Percentiles rank a stretch among this genome's conserved stretches.
These are phyloP conservation scores for Plenodomus biglobosus DNA, from an alignment of 2,329 filamentous ascomycete species.

Conservation along the genomic window DNA sequence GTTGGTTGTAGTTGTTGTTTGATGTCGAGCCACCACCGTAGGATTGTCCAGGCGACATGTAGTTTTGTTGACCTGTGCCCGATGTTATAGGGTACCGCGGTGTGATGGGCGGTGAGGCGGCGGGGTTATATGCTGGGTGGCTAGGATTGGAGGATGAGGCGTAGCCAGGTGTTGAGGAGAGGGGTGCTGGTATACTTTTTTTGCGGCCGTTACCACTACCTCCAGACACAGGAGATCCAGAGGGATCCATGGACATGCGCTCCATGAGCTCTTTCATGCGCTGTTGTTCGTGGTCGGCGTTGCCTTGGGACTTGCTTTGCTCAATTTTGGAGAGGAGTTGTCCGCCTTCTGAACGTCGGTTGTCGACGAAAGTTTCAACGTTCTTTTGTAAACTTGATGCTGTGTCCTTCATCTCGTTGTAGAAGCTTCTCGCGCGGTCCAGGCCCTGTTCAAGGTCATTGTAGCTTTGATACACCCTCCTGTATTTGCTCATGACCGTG, in stretches of 20 bases:
- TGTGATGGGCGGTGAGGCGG: conserved; percentile 50
- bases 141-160: conserved; percentile 34
- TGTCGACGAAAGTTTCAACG: conserved; percentile 95
- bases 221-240: conserved; percentile 37
- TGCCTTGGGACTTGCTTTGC: conserved; percentile 66
- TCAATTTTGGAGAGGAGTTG: conserved; percentile 89
- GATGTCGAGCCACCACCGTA: conserved; percentile 17
- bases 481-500: conserved; percentile 81
- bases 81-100: conserved; percentile 48
- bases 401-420: conserved; percentile 92
- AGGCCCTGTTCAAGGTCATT: conserved; percentile 85
- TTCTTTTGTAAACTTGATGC: conserved; percentile 92
- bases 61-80: conserved; percentile 30
- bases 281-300: conserved; percentile 80
- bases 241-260: conserved; percentile 79
- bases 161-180: conserved; percentile 39
- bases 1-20: conserved; percentile 32
- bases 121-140: conserved; percentile 55
- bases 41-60: conserved; percentile 39
- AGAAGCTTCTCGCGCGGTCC: conserved; percentile 87
- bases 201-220: conserved; percentile 25
- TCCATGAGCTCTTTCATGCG: conserved; percentile 90
- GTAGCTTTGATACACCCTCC: conserved; percentile 89
- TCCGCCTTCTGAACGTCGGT: conserved; percentile 85
- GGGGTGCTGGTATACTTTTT: conserved; percentile 46